Evolutionary conservation across 352 stramenopile genomes (phyloP), one percentile per base, ranked within the genome.

Genomic region (Phytophthora nicotianae): DNA sequence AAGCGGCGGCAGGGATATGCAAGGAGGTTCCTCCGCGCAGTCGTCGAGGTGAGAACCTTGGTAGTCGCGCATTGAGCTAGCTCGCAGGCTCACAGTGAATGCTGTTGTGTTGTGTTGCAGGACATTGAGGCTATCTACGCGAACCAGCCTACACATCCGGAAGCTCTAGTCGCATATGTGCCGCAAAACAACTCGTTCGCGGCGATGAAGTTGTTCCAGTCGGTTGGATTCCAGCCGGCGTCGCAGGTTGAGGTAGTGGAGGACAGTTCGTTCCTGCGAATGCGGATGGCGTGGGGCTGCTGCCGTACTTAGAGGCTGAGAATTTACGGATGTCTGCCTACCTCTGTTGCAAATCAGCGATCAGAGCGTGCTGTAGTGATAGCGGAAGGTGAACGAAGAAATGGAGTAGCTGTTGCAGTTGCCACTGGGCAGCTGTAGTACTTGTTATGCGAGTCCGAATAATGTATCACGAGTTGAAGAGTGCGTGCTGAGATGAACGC

Each of bases 1-100:
- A 90, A 90, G 57, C 77, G 81, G 21, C 53, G 72, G 10, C 72
- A 75, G 26, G 80, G 80, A 53, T 79, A 83, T 41, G 84, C 72
- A 35, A 83, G 60, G 20, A 66, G 79, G 45, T 70, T 89, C 21
- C 68, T 93, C 11, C 60, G 69, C 43, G 58, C 70, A 16, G 57
- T 88, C 26, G 37, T 91, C n/a, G 61, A 89, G 72, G 79, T 87
- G 62, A 38, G 41, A 19, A 26, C 37, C 37, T 50, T 35, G 32
- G n/a, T 24, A 21, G 33, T 33, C 46, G 35, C 11, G 6, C 7
- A 21, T 60, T 55, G 46, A 10, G n/a, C 33, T 50, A 27, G 26
- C 27, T 37, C 29, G 13, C 3, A 40, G 0, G 14, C 23, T 68
- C 24, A 66, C 27, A 41, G 13, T 50, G 4, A 9, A 17, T 42